Percentiles rank a stretch among this genome's conserved stretches.
These are phyloP conservation scores for Lentinula guzmanii DNA, from an alignment of 768 basidiomycete genomes.

Conservation along the genomic window DNA sequence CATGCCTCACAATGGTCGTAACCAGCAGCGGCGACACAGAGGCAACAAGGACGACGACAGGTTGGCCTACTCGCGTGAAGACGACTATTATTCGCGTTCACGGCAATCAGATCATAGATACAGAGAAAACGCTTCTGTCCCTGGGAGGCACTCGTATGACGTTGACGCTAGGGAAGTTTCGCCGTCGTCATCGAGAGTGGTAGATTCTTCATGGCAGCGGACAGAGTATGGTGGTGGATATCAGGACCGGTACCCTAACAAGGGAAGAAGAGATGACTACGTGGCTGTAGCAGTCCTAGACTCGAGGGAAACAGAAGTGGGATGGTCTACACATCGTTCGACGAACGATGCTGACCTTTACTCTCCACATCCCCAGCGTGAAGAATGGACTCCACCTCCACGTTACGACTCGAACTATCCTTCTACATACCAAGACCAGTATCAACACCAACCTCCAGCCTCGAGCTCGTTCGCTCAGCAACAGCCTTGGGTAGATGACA, in stretches of 20 bases:
- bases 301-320: conserved; percentile 39
- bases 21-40: conserved; percentile 45
- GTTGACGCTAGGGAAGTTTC: conserved; percentile 41
- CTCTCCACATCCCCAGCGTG: conserved; percentile 26
- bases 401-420: conserved; percentile 40
- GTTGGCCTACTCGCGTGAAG: conserved; percentile 49
- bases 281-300: conserved; percentile 24
- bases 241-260: conserved; percentile 45
- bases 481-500: conserved; percentile 30
- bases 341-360: conserved; percentile 31
- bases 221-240: conserved; percentile 42
- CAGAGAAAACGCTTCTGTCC: conserved; percentile 34
- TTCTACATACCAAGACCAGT: conserved; percentile 41
- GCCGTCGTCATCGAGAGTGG: conserved; percentile 42
- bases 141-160: conserved; percentile 37
- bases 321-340: conserved; percentile 26
- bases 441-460: conserved; percentile 32
- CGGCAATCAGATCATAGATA: conserved; percentile 42
- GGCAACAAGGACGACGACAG: conserved; percentile 46
- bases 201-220: conserved; percentile 42
- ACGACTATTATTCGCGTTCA: conserved; percentile 48
- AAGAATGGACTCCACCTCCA: conserved; percentile 42
- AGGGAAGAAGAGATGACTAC: conserved; percentile 40
- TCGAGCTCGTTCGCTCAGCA: conserved; percentile 37
- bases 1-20: conserved; percentile 34